phyloP scores from a whole-genome alignment of 495 filamentous ascomycete genomes.

The Penicillium bialowiezense region DNA sequence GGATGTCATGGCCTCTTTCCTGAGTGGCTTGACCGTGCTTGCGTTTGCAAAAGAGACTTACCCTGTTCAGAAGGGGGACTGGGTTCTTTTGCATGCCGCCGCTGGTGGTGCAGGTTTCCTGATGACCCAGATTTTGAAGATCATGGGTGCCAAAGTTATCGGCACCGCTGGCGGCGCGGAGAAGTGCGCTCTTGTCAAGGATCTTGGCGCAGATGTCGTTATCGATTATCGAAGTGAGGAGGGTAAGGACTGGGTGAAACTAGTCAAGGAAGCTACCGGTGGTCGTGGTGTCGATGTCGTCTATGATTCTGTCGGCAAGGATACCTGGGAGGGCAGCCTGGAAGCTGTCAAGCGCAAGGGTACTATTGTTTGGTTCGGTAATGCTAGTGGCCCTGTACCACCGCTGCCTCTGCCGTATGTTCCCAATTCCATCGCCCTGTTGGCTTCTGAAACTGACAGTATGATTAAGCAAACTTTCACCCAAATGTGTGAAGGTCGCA shows the following conservation, averaged over 20 bases:
- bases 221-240: constrained; percentile 69
- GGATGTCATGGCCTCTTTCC: constrained; percentile 62
- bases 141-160: constrained; percentile 75
- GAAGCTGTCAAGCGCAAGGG: constrained; percentile 79
- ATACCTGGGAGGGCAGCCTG: constrained; percentile 81
- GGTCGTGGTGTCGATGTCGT: constrained; percentile 73
- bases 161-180: constrained; percentile 73
- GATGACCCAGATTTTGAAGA: constrained; percentile 71
- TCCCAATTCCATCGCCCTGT: not conserved
- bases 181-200: constrained; percentile 69
- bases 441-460: constrained; percentile 1
- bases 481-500: constrained; percentile 79
- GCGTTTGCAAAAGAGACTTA: constrained; percentile 78
- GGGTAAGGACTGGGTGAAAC: constrained; percentile 60
- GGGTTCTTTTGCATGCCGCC: constrained; percentile 85
- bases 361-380: constrained; percentile 81
- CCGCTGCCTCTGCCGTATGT: constrained; percentile 64
- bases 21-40: constrained; percentile 87
- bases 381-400: constrained; percentile 78
- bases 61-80: constrained; percentile 71
- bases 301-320: constrained; percentile 86
- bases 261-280: constrained; percentile 67
- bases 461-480: constrained; percentile 46
- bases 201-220: constrained; percentile 66
- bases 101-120: constrained; percentile 83